Evolutionary conservation across 495 filamentous ascomycete genomes (phyloP).

Genomic region (Immersiella caudata): DNA sequence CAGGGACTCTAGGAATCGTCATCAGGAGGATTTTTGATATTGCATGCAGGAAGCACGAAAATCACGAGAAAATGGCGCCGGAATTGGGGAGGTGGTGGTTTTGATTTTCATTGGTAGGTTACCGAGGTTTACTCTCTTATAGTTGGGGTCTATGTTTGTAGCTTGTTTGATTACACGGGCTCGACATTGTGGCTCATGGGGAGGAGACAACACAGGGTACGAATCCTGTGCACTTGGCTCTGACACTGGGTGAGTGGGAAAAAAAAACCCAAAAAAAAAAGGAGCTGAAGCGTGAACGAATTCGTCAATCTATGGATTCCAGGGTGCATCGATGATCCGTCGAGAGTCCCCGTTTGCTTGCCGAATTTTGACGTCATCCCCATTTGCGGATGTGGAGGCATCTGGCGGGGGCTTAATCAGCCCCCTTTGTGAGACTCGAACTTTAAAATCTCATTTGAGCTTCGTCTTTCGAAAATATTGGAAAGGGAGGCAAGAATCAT

Average conservation of each 20-base stretch:
- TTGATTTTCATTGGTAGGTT: background rate
- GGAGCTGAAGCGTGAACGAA: background rate
- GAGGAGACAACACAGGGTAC: too few species aligned
- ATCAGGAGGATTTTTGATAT: background rate
- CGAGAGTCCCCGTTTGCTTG: background rate
- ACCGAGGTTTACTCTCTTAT: background rate
- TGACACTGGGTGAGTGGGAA: too few species aligned
- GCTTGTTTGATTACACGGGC: too few species aligned
- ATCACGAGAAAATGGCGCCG: background rate
- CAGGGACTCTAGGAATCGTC: background rate
- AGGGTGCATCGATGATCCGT: too few species aligned
- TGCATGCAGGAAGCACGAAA: background rate
- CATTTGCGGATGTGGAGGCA: background rate
- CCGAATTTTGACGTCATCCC: constrained; percentile 2
- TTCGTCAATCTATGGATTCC: background rate
- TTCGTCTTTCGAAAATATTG: background rate
- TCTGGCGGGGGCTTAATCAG: background rate
- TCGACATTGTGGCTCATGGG: too few species aligned
- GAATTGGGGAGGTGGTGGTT: background rate
- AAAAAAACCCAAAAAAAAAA: too few species aligned
- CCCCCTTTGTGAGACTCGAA: background rate
- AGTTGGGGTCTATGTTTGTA: too few species aligned
- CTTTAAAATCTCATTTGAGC: background rate
- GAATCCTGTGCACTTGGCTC: too few species aligned
- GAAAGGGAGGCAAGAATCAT: background rate